Evolutionary conservation across 192 early-diverging fungal genomes (phyloP).

Genomic region (Mortierella claussenii): DNA sequence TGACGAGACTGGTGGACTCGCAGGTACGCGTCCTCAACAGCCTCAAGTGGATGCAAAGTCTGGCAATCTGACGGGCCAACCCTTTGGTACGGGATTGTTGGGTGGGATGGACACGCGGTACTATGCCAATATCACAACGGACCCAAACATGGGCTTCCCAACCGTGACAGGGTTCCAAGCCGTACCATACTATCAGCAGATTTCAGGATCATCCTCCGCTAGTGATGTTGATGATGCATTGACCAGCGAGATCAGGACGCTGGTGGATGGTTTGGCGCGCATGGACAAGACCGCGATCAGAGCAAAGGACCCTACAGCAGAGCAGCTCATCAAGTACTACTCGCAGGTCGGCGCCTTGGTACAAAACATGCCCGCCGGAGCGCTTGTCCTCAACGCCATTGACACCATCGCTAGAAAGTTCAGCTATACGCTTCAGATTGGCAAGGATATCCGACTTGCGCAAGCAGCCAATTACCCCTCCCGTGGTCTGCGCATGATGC

Average conservation of each 20-base stretch:
- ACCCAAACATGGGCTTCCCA: neutral
- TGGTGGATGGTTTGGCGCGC: conserved; percentile 49
- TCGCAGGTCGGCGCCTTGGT: conserved; percentile 53
- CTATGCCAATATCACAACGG: conserved; percentile 49
- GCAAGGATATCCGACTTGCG: conserved; percentile 57
- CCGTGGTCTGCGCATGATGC: conserved; percentile 60
- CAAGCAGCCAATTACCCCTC: conserved; percentile 61
- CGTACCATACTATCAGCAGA: conserved; percentile 57
- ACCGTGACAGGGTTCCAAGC: conserved; percentile 44
- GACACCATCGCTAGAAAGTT: conserved; percentile 58
- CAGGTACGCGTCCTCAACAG: conserved; percentile 50
- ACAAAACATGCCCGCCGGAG: conserved; percentile 66
- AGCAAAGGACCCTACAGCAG: conserved; percentile 29
- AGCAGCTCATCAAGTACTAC: conserved; percentile 37
- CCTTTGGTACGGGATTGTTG: conserved; percentile 35
- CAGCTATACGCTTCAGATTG: conserved; percentile 65
- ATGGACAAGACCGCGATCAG: conserved; percentile 59
- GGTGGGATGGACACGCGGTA: conserved; percentile 52
- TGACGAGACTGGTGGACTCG: conserved; percentile 42
- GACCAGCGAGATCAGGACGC: conserved; percentile 37
- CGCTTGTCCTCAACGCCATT: conserved; percentile 60
- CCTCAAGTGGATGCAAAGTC: conserved; percentile 29
- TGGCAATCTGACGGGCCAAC: conserved; percentile 22
- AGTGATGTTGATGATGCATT: conserved; percentile 58
- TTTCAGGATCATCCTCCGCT: conserved; percentile 1